These are phyloP conservation scores for Agaricales sp. DNA, from an alignment of 1,284 basidiomycete species.

Conservation along the genomic window DNA sequence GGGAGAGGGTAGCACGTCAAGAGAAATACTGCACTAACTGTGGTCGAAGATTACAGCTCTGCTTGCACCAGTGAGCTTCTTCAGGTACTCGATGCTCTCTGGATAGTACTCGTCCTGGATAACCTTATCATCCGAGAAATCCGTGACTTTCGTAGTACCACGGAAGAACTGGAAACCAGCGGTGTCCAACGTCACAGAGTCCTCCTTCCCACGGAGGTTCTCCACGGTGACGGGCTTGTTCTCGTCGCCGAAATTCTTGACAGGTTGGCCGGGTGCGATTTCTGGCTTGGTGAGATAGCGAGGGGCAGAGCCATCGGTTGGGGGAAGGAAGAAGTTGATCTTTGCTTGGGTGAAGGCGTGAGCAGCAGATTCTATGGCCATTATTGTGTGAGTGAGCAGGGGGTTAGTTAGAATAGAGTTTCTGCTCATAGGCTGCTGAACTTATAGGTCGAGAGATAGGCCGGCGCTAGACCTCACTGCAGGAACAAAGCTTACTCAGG, in stretches of 20 bases:
- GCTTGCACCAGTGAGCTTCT: conserved; percentile 40
- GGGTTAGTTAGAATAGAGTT: no score
- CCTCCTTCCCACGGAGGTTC: conserved; percentile 35
- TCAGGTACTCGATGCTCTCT: conserved; percentile 39
- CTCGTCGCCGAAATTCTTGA: neutral
- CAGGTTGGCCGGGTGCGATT: conserved; percentile 6
- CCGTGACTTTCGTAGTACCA: neutral
- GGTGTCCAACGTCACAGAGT: conserved; percentile 31
- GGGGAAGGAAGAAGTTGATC: neutral
- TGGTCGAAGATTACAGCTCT: conserved; percentile 45
- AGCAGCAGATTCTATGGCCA: no score
- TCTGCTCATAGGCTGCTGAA: no score
- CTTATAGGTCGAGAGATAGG: no score
- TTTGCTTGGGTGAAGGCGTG: no score
- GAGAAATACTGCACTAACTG: conserved; percentile 24
- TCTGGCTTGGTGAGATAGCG: neutral
- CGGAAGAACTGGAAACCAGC: conserved; percentile 37
- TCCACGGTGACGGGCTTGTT: conserved; percentile 13
- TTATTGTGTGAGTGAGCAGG: no score
- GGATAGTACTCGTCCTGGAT: conserved; percentile 32
- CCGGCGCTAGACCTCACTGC: no score
- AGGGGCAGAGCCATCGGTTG: neutral
- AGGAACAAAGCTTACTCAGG: no score
- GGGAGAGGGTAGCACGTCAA: neutral
- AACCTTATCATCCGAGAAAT: neutral